Conservation (phyloP, 2,329 filamentous ascomycete genomes). For the Achaetomium macrosporum region DNA sequence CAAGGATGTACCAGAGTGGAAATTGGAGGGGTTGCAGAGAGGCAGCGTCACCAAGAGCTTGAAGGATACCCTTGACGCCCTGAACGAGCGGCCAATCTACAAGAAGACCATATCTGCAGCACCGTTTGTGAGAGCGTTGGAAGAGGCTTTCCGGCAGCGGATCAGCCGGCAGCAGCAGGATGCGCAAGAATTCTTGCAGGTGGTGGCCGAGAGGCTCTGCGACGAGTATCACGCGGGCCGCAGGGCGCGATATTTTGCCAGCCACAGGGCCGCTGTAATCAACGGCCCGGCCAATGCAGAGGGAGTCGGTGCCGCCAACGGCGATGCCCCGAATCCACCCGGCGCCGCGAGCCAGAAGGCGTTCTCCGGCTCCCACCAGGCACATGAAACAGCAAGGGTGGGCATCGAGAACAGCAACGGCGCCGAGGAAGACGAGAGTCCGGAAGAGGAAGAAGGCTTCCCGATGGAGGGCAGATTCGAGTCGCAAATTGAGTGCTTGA, state of each 20-base stretch:
- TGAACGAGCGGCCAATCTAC: slow-evolving; percentile 91
- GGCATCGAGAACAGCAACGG: slow-evolving; percentile 1
- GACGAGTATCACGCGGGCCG: slow-evolving; percentile 89
- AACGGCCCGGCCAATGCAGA: background rate
- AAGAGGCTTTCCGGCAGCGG: slow-evolving; percentile 78
- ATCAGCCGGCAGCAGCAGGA: slow-evolving; percentile 96
- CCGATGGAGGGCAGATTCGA: slow-evolving; percentile 88
- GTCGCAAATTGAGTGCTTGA: slow-evolving; percentile 90
- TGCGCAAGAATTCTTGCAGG: slow-evolving; percentile 93
- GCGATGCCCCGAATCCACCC: background rate
- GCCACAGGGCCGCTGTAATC: slow-evolving; percentile 27
- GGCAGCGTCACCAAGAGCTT: slow-evolving; percentile 80
- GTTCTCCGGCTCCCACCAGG: background rate
- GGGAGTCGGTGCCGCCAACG: background rate
- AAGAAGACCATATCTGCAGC: slow-evolving; percentile 88
- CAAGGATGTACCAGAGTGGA: slow-evolving; percentile 48
- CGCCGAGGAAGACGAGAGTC: slow-evolving; percentile 25
- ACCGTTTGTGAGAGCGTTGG: slow-evolving; percentile 76
- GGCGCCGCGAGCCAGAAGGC: background rate
- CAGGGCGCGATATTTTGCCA: slow-evolving; percentile 60
- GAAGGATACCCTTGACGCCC: slow-evolving; percentile 84
- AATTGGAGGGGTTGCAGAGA: slow-evolving; percentile 63
- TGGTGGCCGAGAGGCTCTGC: slow-evolving; percentile 83
- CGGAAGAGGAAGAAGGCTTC: slow-evolving; percentile 63
- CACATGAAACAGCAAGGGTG: background rate